Base-by-base conservation (phyloP, 176 grass and related monocot genomes). In the Juncus inflexus region DNA sequence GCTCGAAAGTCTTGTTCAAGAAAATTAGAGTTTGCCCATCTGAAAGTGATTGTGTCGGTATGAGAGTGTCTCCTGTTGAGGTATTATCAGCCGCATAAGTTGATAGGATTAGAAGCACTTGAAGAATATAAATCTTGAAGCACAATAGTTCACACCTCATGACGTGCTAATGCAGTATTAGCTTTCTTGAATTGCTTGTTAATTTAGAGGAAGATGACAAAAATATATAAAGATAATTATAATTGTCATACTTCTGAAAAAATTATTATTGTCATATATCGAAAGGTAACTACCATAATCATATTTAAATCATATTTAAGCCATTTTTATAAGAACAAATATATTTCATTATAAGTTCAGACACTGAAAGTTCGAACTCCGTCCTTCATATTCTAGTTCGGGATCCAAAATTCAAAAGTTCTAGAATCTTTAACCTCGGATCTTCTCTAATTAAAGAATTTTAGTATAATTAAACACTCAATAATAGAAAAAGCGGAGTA, bases 11-110 rank as follows among this genome's bases (percentile, higher is more conserved):
- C 3, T 62, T 73, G 5, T 1, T 39, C 54, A 6, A 5, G 7
- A 77, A 84, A 7, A 81, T 35, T 7, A 91, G 14, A 9, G 36
- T 76, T 37, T 70, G 15, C 64, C 80, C 84, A 53, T 91, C 84
- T 50, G 63, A 61, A 70, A 87, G 55, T 2, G 84, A 69, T 69
- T 80, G 61, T 51, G 69, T 84, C 28, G 15, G 15, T 42, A 9
- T 12, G 37, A 86, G 76, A n/a, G n/a, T n/a, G n/a, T n/a, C n/a
- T 37, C 0, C 80, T 69, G 41, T 51, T 61, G 16, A 3, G 12
- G 15, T 36, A 41, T 76, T 75, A 66, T 55, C 62, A 59, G 38
- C 3, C 55, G 59, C 10, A 52, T 64, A 79, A 12, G 73, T 15
- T 73, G 42, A 55, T 12, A 76, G 9, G 69, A 76, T 73, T 45